Conservation (phyloP, 2,329 filamentous ascomycete species). For the Salinomyces thailandicus region DNA sequence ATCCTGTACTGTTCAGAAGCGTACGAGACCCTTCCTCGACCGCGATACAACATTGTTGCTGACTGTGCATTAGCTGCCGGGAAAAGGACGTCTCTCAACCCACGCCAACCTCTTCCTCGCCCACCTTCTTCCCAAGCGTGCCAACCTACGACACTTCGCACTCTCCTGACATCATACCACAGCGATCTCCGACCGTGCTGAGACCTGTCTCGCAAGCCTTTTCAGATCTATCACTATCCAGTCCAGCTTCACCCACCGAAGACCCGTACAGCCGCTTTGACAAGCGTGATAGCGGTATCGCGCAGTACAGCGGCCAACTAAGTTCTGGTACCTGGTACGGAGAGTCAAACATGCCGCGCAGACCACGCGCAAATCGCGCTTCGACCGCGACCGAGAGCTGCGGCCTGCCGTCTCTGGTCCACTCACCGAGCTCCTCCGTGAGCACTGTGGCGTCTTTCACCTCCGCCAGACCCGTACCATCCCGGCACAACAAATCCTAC, state of each 20-base stretch:
- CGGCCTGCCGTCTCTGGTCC: constrained; percentile 35
- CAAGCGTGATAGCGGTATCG: neutral
- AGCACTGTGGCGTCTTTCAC: constrained; percentile 33
- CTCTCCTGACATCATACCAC: constrained; percentile 18
- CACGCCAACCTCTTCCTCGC: neutral
- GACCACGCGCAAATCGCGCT: constrained; percentile 4
- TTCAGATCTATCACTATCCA: constrained; percentile 30
- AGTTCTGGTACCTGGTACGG: neutral
- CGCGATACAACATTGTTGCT: constrained; percentile 1
- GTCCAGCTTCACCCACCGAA: constrained; percentile 10
- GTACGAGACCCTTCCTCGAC: constrained; percentile 30
- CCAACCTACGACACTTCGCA: neutral
- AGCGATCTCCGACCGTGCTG: constrained; percentile 36
- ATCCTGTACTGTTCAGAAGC: constrained; percentile 56
- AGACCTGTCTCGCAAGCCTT: constrained; percentile 28
- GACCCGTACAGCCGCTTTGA: neutral
- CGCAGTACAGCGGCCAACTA: neutral
- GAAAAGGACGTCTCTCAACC: constrained; percentile 29
- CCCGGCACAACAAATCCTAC: constrained; percentile 32
- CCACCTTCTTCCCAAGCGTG: too few species aligned
- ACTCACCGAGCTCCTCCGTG: constrained; percentile 37
- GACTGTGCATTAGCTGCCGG: constrained; percentile 31
- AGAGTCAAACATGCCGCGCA: neutral
- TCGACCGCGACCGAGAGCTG: constrained; percentile 24
- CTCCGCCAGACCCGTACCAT: constrained; percentile 31